These are phyloP conservation scores for Knoxia roxburghii DNA, from an alignment of 257 asterid genomes.

Conservation along the genomic window DNA sequence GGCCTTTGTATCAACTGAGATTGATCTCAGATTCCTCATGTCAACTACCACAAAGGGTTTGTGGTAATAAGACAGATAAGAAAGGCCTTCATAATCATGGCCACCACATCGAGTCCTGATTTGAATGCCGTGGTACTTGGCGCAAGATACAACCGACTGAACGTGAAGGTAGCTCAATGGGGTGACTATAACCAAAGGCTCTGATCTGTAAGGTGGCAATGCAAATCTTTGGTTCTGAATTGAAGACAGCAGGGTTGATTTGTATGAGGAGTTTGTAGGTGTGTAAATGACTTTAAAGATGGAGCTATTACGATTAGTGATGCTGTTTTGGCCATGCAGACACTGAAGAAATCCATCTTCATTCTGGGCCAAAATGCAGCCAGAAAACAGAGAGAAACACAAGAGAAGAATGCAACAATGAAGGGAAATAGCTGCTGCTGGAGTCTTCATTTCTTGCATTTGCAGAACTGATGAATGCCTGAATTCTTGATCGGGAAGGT, in stretches of 20 bases:
- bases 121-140: constrained; percentile 10
- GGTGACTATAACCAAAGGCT: background rate
- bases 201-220: background rate
- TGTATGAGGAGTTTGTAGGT: background rate
- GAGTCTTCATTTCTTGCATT: too few relatives aligned
- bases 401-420: too few relatives aligned
- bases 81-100: too few relatives aligned
- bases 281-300: constrained; percentile 1
- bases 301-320: background rate
- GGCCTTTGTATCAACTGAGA: constrained; percentile 11
- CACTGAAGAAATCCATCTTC: too few relatives aligned
- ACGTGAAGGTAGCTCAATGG: background rate
- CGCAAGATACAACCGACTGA: background rate
- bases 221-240: background rate
- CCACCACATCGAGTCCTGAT: too few relatives aligned
- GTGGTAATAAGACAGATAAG: constrained; percentile 21
- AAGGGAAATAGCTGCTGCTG: too few relatives aligned
- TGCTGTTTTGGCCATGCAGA: background rate
- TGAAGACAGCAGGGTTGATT: background rate
- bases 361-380: too few relatives aligned
- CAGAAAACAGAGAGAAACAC: too few relatives aligned
- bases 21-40: constrained; percentile 25
- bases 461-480: too few relatives aligned
- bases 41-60: constrained; percentile 23
- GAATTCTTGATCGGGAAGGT: too few relatives aligned